phyloP scores from a whole-genome alignment of 1,284 basidiomycete species.

The Apiotrichum akiyoshidainum region DNA sequence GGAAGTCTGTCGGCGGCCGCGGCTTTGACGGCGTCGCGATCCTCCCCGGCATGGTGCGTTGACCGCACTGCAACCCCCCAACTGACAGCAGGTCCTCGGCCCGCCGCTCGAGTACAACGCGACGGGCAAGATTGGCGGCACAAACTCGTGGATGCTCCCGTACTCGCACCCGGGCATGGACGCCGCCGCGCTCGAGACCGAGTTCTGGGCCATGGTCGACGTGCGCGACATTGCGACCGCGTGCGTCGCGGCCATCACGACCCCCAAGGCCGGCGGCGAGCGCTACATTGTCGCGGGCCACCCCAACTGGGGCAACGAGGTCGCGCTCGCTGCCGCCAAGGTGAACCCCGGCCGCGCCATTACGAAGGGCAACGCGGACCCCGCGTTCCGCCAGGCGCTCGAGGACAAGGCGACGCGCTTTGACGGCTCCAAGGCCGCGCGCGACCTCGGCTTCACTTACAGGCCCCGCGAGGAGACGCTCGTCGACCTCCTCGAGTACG shows the following conservation, averaged over 20 bases:
- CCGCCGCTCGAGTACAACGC: not conserved
- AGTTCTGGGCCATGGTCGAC: conserved; percentile 30
- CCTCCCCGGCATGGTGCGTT: conserved; percentile 1
- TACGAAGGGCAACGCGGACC: conserved; percentile 3
- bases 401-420: conserved; percentile 6
- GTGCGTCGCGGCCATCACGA: not conserved
- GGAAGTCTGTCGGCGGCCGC: conserved; percentile 21
- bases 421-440: conserved; percentile 15
- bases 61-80: too few relatives aligned
- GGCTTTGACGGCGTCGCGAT: conserved; percentile 10
- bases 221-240: conserved; percentile 15
- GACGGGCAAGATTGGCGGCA: not conserved
- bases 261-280: conserved; percentile 56
- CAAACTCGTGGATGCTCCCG: not conserved
- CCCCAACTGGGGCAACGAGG: not conserved
- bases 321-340: not conserved
- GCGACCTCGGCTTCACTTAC: conserved; percentile 18
- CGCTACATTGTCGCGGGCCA: conserved; percentile 50
- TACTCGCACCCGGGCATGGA: not conserved
- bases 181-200: not conserved
- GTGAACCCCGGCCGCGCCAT: conserved; percentile 1
- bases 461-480: conserved; percentile 10
- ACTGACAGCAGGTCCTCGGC: conserved; percentile 1
- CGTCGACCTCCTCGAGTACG: conserved; percentile 1
- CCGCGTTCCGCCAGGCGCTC: not conserved